phyloP scores from a whole-genome alignment of 352 stramenopile species.

The Phytophthora sp. region DNA sequence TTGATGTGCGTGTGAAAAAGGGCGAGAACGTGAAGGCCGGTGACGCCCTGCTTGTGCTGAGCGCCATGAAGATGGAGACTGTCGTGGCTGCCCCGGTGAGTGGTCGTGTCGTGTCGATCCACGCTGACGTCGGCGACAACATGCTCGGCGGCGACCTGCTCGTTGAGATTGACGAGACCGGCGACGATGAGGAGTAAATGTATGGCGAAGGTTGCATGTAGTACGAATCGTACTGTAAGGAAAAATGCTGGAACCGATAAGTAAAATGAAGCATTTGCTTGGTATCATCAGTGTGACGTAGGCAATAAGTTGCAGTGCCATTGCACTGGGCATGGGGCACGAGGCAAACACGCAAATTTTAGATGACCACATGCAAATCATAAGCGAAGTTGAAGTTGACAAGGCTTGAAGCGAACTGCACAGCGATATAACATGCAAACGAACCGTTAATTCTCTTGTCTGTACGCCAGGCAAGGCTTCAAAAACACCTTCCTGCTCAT shows the following conservation, averaged over 20 bases:
- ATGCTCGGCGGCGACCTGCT: slow-evolving; percentile 95
- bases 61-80: slow-evolving; percentile 99
- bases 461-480: slow-evolving; percentile 7
- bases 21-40: slow-evolving; percentile 94
- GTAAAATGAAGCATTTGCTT: slow-evolving; percentile 27
- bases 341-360: no score
- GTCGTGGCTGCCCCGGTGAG: slow-evolving; percentile 91
- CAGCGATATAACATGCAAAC: slow-evolving; percentile 26
- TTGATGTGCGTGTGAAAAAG: slow-evolving; percentile 94
- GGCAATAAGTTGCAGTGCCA: no score
- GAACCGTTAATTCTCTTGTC: slow-evolving; percentile 21
- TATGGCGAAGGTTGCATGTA: slow-evolving; percentile 25
- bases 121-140: slow-evolving; percentile 94
- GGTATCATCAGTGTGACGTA: slow-evolving; percentile 14
- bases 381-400: no score
- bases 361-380: no score
- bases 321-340: no score
- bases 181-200: slow-evolving; percentile 56
- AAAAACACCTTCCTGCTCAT: slow-evolving; percentile 24
- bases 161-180: slow-evolving; percentile 94
- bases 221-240: no score
- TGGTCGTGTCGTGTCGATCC: slow-evolving; percentile 92
- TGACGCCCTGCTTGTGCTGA: slow-evolving; percentile 93
- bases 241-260: slow-evolving; percentile 20
- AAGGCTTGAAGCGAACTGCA: no score